Evolutionary conservation across 805 yeast species (phyloP).

Genomic region (Candida suzukii): DNA sequence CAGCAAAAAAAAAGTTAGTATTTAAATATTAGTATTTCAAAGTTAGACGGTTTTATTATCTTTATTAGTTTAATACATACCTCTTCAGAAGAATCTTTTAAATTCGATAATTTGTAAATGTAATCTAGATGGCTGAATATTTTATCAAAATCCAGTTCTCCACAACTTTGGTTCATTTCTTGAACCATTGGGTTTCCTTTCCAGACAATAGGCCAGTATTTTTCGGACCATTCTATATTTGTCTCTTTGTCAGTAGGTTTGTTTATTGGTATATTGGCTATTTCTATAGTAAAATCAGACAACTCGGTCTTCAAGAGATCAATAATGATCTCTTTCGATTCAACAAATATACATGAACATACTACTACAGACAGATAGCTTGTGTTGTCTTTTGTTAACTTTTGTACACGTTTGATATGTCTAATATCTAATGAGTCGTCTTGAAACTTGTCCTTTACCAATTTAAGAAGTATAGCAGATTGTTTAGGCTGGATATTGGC

Average conservation of each 20-base stretch:
- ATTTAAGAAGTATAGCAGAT: conserved; percentile 20
- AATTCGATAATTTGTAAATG: conserved; percentile 13
- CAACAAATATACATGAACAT: background rate
- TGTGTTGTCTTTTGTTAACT: conserved; percentile 2
- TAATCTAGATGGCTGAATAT: conserved; percentile 28
- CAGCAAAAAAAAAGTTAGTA: background rate
- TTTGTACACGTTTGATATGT: conserved; percentile 51
- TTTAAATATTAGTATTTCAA: too few species aligned
- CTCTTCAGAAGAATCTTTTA: background rate
- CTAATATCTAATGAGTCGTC: conserved; percentile 21
- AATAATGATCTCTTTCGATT: background rate
- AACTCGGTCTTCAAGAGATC: background rate
- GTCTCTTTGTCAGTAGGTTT: conserved; percentile 71
- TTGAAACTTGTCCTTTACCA: conserved; percentile 17
- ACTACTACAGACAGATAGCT: conserved; percentile 8
- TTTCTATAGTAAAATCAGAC: conserved; percentile 18
- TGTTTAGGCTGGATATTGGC: conserved; percentile 31
- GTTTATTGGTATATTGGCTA: conserved; percentile 42
- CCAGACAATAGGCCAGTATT: conserved; percentile 89
- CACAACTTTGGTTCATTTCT: conserved; percentile 40
- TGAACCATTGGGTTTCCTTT: conserved; percentile 84
- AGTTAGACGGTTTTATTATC: too few species aligned
- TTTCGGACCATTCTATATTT: conserved; percentile 54
- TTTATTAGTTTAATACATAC: background rate
- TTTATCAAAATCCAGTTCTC: conserved; percentile 33